These are phyloP conservation scores for Corrigiola litoralis DNA, from an alignment of 179 eudicot species.

Conservation along the genomic window DNA sequence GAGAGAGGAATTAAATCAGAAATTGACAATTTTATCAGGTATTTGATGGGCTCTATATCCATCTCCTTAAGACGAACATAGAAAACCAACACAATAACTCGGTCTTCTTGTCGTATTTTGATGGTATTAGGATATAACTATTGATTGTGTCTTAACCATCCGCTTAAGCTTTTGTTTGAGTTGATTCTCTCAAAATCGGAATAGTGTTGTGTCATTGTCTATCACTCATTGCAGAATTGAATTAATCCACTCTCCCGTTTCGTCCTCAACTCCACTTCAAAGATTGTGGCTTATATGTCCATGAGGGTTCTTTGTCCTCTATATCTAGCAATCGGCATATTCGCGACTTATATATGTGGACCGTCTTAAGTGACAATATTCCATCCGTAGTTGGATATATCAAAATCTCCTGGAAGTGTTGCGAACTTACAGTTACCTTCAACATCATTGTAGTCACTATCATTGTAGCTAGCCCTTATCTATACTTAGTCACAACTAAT, in stretches of 20 bases:
- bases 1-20: conserved; percentile 36
- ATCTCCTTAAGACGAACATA: too few species aligned
- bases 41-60: too few species aligned
- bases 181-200: not conserved
- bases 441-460: not conserved
- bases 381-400: not conserved
- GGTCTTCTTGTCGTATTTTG: too few species aligned
- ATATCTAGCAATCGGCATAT: too few species aligned
- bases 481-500: too few species aligned
- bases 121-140: too few species aligned
- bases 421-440: not conserved
- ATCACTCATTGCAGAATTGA: not conserved
- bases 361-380: not conserved
- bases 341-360: not conserved
- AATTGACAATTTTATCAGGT: conserved; percentile 35
- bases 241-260: not conserved
- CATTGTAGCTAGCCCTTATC: too few species aligned
- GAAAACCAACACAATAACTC: too few species aligned
- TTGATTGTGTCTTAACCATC: too few species aligned
- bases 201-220: not conserved
- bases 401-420: too few species aligned
- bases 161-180: not conserved
- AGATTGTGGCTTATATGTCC: conserved; percentile 19
- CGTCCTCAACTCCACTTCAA: not conserved
- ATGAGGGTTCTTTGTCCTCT: too few species aligned